Base-by-base conservation (phyloP, 2,329 filamentous ascomycete species). In the Fusarium chuoi region DNA sequence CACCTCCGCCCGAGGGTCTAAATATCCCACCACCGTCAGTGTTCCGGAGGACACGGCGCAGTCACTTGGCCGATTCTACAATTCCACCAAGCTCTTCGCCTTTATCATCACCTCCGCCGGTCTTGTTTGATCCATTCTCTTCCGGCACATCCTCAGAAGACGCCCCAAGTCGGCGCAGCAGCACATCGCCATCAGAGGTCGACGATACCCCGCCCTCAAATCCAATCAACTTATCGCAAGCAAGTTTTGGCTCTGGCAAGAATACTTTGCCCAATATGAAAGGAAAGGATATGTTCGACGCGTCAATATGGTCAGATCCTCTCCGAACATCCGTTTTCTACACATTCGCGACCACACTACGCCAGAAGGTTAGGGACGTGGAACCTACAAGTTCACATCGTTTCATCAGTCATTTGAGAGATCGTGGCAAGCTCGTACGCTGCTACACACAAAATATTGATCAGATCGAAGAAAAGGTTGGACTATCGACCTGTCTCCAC, bases 401-500 rank as follows among this genome's bases (percentile, higher is more conserved):
- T 62, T 93, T 94, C 78, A 91, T 94, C 74, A 87, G 89, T 48
- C 88, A 90, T 39, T 84, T 94, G 10, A 87, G 91, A 49, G 90
- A 93, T 77, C 87, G 89, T 8, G 90, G 91, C 7, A 91, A 92
- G 71, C 84, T 94, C 10, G 90, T 93, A 38, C 85, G 92, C 44
- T 93, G 91, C 76, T 94, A 94, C 76, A 94, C 92, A 0, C 92
- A 94, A 75, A 94, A 94, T 72, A 94, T 94, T 73, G 92, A 94
- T 74, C 89, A 90, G 70, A 89, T 94, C 12, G 92, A 94, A 78
- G 89, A 91, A 77, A 90, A 92, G 64, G 90, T 93, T 48, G 92
- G 91, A 7, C 83, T 94, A 7, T 89, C 87, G 22, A 92, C 90
- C 1, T 87, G 90, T 61, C 84, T 94, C 14, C 82, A 84, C 17